Conservation (phyloP, 306 rosid genomes). For the Castanopsis chinensis region DNA sequence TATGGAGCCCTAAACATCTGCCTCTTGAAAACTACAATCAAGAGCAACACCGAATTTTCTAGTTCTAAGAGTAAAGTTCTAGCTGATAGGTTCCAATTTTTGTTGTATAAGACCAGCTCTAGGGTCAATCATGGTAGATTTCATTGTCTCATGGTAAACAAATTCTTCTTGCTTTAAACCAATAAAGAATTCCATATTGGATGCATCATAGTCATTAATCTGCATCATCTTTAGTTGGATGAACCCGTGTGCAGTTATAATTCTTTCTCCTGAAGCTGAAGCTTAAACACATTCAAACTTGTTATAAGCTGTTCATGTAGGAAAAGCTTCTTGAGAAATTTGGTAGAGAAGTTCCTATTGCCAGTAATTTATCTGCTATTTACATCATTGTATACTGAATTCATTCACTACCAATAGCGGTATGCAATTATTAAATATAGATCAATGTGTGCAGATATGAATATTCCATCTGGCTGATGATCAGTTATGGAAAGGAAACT, state of each 20-base stretch:
- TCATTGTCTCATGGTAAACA: conserved; percentile 25
- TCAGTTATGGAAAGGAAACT: no score
- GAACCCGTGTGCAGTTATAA: conserved; percentile 8
- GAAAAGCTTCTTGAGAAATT: background rate
- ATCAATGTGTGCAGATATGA: no score
- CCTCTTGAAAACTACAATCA: conserved; percentile 42
- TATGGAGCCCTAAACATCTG: conserved; percentile 21
- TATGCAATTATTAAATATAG: no score
- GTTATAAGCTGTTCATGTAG: background rate
- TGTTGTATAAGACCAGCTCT: conserved; percentile 28
- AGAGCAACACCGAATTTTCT: conserved; percentile 32
- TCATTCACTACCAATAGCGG: no score
- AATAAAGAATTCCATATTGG: conserved; percentile 30
- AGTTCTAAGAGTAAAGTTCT: conserved; percentile 37
- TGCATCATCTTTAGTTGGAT: conserved; percentile 3
- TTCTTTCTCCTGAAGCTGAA: conserved; percentile 6
- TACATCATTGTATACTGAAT: no score
- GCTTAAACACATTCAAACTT: background rate
- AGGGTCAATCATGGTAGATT: conserved; percentile 34
- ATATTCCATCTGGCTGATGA: no score
- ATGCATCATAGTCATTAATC: background rate
- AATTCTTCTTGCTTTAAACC: conserved; percentile 21
- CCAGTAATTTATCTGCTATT: background rate
- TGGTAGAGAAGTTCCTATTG: background rate
- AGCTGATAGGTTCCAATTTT: conserved; percentile 44